These are phyloP conservation scores for Calophaca sinica DNA, from an alignment of 306 rosid species.

Conservation along the genomic window DNA sequence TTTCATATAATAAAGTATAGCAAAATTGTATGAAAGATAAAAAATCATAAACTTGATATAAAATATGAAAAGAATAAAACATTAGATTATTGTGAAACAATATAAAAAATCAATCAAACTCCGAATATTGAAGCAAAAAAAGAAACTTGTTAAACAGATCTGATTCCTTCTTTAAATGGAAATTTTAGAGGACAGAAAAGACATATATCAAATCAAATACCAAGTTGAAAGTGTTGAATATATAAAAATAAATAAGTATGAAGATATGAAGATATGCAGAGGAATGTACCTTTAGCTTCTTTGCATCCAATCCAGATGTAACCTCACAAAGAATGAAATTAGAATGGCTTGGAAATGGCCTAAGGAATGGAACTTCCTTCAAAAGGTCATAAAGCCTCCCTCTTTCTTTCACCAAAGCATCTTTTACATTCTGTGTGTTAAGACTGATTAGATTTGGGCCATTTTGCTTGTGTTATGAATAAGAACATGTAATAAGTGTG, in stretches of 20 bases:
- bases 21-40: no score
- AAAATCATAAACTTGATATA: no score
- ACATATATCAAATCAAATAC: background rate
- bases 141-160: background rate
- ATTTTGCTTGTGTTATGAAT: background rate
- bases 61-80: no score
- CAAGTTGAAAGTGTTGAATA: background rate
- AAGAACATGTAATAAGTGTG: constrained; percentile 2
- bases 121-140: background rate
- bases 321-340: constrained; percentile 96
- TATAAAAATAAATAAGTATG: background rate
- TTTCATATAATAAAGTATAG: no score
- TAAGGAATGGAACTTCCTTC: constrained; percentile 73
- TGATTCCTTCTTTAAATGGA: background rate
- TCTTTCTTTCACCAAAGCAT: constrained; percentile 83
- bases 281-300: constrained; percentile 80
- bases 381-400: constrained; percentile 74
- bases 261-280: constrained; percentile 12
- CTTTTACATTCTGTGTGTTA: constrained; percentile 74
- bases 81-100: background rate
- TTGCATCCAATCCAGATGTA: constrained; percentile 81
- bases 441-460: constrained; percentile 49
- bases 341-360: constrained; percentile 89
- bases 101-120: background rate
- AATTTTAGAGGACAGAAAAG: background rate